Percentiles rank a stretch among this genome's conserved stretches.
phyloP scores from a whole-genome alignment of 2,329 filamentous ascomycete species.

The Cytospora schulzeri region DNA sequence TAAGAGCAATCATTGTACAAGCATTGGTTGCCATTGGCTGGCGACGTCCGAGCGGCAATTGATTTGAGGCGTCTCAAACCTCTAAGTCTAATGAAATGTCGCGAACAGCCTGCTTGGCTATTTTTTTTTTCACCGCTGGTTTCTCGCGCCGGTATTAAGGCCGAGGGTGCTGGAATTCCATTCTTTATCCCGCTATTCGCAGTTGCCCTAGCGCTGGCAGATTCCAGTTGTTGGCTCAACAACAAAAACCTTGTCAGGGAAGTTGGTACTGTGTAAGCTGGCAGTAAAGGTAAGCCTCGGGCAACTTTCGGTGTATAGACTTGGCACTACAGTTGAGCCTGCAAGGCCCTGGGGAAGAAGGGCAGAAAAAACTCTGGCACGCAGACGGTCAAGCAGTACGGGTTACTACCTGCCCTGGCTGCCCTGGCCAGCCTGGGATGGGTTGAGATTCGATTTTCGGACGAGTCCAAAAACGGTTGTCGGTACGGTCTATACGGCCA shows the following conservation, averaged over 20 bases:
- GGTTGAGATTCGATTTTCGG: not conserved
- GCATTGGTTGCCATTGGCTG: not conserved
- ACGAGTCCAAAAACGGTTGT: not conserved
- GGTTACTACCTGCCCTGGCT: not conserved
- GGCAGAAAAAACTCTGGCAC: not conserved
- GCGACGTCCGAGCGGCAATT: not conserved
- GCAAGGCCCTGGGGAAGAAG: not conserved
- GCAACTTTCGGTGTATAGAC: not conserved
- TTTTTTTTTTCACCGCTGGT: constrained; percentile 1
- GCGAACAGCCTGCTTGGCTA: not conserved
- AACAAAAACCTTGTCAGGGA: not conserved
- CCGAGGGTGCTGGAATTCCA: not conserved
- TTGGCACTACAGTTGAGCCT: not conserved
- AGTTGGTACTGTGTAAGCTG: not conserved
- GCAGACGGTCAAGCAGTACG: no score
- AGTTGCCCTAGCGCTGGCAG: not conserved
- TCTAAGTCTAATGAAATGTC: not conserved
- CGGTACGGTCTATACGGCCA: not conserved
- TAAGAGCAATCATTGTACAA: not conserved
- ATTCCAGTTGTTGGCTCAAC: not conserved
- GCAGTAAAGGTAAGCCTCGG: not conserved
- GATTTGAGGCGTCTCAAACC: not conserved
- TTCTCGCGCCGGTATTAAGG: not conserved
- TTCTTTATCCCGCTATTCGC: not conserved
- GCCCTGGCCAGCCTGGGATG: no score